A percentile compares a stretch with the other conserved stretches of the same genome.
Evolutionary conservation across 345 rosid species (phyloP).

Genomic region (Hibiscus mutabilis): DNA sequence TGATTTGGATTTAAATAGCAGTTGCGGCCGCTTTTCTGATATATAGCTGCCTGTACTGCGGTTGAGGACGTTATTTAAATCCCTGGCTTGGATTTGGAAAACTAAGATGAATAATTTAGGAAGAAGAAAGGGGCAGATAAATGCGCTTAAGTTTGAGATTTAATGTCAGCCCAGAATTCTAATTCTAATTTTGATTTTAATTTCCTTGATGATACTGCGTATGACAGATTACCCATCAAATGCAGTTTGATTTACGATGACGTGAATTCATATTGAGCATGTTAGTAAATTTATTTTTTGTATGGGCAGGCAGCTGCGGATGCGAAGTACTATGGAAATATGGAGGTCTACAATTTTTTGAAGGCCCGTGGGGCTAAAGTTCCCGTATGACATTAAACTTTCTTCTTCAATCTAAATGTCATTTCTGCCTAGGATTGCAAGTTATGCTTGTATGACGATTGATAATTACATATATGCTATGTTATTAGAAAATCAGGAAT

Average conservation of each 20-base stretch:
- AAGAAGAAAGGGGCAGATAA: neutral
- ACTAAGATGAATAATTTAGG: neutral
- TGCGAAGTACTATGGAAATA: slow-evolving; percentile 82
- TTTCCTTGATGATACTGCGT: neutral
- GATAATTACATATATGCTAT: slow-evolving; percentile 12
- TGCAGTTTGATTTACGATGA: neutral
- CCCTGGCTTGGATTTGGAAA: neutral
- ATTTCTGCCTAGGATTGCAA: slow-evolving; percentile 2
- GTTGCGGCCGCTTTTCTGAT: no score
- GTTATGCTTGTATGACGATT: slow-evolving; percentile 1
- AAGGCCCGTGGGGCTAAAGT: slow-evolving; percentile 88
- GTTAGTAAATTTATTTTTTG: neutral
- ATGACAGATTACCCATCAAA: neutral
- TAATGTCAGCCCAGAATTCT: neutral
- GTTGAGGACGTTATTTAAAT: no score
- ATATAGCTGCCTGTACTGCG: no score
- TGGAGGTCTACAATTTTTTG: slow-evolving; percentile 67
- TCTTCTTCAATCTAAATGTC: neutral
- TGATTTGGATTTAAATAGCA: neutral
- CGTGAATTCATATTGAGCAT: neutral
- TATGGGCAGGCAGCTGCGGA: slow-evolving; percentile 78
- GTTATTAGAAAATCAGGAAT: slow-evolving; percentile 72
- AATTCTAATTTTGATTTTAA: neutral
- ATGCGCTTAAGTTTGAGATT: neutral
- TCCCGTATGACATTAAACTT: slow-evolving; percentile 40